Base-by-base conservation (phyloP, 2,329 filamentous ascomycete genomes). In the Metarhizium brunneum region DNA sequence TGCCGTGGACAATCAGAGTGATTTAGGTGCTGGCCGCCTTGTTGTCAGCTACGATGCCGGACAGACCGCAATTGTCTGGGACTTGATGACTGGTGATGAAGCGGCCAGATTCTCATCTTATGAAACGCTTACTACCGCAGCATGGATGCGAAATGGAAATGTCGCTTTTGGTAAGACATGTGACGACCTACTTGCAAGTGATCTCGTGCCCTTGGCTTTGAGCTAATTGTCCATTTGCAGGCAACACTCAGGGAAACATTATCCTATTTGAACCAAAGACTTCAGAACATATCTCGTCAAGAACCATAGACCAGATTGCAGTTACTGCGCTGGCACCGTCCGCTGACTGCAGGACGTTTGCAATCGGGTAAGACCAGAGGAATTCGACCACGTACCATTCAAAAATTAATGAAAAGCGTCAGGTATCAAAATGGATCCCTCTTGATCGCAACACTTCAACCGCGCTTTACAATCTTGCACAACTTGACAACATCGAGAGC, bases 91-190 rank as follows among this genome's bases (percentile, higher is more conserved):
- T 0, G 94, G 94, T 51, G 85, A 91, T 57, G 91, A 96, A 71
- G 81, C 96, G 57, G 86, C 92, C 43, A 83, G 92, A n/a, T 97
- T 97, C 73, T 86, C 87, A 29, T 94, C 92, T 0, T 96, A 95
- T 66, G 90, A 95, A 66, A 83, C 88, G 61, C 80, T 97, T 60
- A 86, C 85, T 25, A 86, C 90, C 35, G 92, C 92, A 42, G 80
- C 88, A 13, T 99, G 94, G 90, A 96, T 99, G 92, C 83, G 87
- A 48, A 96, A 96, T 73, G 94, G 94, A 54, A 95, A 96, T 73
- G 86, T 99, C 62, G 92, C 90, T 42, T 97, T 97, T 76, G 94
- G 92, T 96, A 78, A 71, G 85, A 66, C 54, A 14, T 32, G 35
- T 45, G 32, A 16, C 36, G 30, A 20, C 42, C 0, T n/a, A 10